These are phyloP conservation scores for Drechslerella coelobrocha DNA, from an alignment of 2,329 filamentous ascomycete species.

Conservation along the genomic window DNA sequence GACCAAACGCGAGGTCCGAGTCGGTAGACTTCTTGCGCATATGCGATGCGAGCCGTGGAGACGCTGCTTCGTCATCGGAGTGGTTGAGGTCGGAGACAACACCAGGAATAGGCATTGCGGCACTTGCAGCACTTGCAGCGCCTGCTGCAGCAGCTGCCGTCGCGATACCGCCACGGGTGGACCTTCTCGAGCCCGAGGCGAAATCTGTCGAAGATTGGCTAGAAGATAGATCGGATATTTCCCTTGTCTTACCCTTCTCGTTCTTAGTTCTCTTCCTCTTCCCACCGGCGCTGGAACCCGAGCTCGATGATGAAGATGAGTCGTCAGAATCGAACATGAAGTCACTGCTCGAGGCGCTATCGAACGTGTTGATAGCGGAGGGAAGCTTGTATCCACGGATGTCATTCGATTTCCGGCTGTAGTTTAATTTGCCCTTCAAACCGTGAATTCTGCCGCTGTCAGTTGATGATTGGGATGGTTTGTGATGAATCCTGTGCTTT, in stretches of 20 bases:
- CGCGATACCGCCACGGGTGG: no score
- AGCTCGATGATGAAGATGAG: neutral
- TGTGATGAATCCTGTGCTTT: constrained; percentile 29
- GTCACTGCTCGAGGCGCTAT: constrained; percentile 39
- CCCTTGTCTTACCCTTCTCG: constrained; percentile 10
- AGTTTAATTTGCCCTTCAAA: constrained; percentile 36
- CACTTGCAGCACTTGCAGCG: constrained; percentile 12
- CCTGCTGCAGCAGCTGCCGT: constrained; percentile 12
- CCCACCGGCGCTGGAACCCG: constrained; percentile 17
- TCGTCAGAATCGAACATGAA: constrained; percentile 30
- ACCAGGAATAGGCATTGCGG: constrained; percentile 38
- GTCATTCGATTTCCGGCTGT: constrained; percentile 37
- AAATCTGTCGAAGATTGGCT: constrained; percentile 44
- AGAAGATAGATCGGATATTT: constrained; percentile 29
- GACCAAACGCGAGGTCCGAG: constrained; percentile 33
- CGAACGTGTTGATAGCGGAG: constrained; percentile 33
- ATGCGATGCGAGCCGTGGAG: constrained; percentile 33
- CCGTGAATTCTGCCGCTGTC: constrained; percentile 41
- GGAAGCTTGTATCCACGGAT: constrained; percentile 37
- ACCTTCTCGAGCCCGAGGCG: no score
- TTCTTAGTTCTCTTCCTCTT: constrained; percentile 22
- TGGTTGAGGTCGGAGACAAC: constrained; percentile 40
- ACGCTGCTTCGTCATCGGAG: constrained; percentile 43
- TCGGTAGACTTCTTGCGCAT: constrained; percentile 49
- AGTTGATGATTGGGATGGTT: constrained; percentile 33